These are phyloP conservation scores for Citropsis articulata DNA, from an alignment of 345 rosid genomes.

Conservation along the genomic window DNA sequence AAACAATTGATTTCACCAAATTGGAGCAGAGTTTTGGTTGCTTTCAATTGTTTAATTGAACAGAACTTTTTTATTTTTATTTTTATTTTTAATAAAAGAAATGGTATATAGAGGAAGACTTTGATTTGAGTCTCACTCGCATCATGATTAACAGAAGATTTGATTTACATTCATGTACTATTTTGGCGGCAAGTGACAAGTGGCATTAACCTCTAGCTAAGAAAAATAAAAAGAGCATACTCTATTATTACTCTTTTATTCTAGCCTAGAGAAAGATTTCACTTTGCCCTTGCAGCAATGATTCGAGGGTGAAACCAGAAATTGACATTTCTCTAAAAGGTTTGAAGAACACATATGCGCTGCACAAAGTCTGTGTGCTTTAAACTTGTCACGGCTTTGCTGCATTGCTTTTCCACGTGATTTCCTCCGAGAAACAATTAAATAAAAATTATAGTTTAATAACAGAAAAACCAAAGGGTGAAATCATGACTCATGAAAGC, in stretches of 20 bases:
- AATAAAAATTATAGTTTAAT: background rate
- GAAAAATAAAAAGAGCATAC: background rate
- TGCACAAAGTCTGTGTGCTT: conserved; percentile 16
- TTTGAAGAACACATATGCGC: background rate
- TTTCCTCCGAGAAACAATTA: conserved; percentile 18
- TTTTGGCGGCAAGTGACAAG: background rate
- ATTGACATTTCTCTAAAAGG: conserved; percentile 19
- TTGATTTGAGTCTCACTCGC: too few species aligned
- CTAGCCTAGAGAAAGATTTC: background rate
- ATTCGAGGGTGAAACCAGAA: conserved; percentile 17
- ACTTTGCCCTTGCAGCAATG: conserved; percentile 18
- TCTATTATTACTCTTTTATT: background rate
- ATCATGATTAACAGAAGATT: background rate
- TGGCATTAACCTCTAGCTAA: background rate
- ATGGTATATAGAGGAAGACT: too few species aligned
- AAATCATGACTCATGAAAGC: conserved; percentile 23
- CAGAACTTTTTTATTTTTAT: too few species aligned
- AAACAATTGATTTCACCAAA: too few species aligned
- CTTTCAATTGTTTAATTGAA: too few species aligned
- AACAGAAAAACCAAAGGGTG: background rate
- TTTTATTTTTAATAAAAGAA: too few species aligned
- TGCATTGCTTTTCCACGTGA: conserved; percentile 38
- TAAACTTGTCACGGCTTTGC: conserved; percentile 3
- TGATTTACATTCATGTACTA: background rate
- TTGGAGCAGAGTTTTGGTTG: too few species aligned